Base-by-base conservation (phyloP, 2,329 filamentous ascomycete species). In the Fusarium secorum region DNA sequence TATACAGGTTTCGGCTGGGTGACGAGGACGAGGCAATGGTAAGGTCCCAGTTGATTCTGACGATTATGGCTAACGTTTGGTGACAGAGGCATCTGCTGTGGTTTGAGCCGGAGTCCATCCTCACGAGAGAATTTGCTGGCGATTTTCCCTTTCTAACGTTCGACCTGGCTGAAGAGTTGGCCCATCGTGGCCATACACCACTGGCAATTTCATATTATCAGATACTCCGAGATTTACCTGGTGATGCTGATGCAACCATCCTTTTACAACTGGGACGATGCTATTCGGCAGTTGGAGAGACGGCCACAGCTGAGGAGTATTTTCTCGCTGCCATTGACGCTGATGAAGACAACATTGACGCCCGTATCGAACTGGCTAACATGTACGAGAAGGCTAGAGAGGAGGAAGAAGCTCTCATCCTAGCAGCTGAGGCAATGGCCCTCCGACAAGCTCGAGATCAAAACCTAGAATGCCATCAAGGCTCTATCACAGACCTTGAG, bases 131-230 rank as follows among this genome's bases (percentile, higher is more conserved):
- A 81, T 80, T 76, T 35, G 84, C 93, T 11, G 85, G 85, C 56
- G 89, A 93, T 60, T 94, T 93, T 74, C 88, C 90, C 18, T 92
- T 97, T 78, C 86, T 97, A n/a, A 91, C 95, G 71, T 89, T 91
- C 67, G 91, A 97, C 69, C 79, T 88, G 26, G 87, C 85, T 5
- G 79, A 81, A 35, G 83, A 86, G 66, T 78, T 90, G 42, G 68
- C 73, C 24, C 76, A 74, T 20, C 72, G 68, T 44, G 76, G 76
- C 2, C 72, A 78, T 22, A 72, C 76, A 32, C 61, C 69, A 9
- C 32, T 73, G 18, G 89, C 90, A 8, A 81, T 89, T 33, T 80
- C 81, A 22, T 91, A 88, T 73, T 89, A 89, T 62, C 83, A 88
- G 45, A 79, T 87, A 8, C 85, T 91, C 49, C 81, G 85, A 11